Evolutionary conservation across 2,329 filamentous ascomycete genomes (phyloP), one percentile per base, ranked within the genome.

Genomic region (Periglandula ipomoeae): DNA sequence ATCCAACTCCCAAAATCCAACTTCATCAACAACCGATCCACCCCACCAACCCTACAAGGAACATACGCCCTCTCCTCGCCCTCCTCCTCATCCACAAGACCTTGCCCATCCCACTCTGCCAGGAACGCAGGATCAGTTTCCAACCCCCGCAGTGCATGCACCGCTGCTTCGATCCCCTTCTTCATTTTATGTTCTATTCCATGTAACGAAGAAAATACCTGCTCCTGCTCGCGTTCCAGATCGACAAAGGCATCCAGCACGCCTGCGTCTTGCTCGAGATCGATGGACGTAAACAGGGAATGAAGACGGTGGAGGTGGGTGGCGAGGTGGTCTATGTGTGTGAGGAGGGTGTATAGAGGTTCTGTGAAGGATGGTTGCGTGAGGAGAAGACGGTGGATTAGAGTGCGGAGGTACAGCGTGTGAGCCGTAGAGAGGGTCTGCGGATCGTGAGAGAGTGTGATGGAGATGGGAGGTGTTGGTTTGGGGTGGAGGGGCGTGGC

Each of bases 11-110:
- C 78, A 63, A 81, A 81, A 60, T 95, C 89, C 58, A 96, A 70
- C 71, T 95, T 95, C 88, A 95, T 95, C 61, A 96, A 66, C 61
- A 96, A 67, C 50, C 87, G 75, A 68, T 95, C 89, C 41, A 96
- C 81, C 1, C 89, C 87, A 0, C 87, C 87, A 3, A 88, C 79
- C 52, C 85, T 81, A 53, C 80, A 76, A 1, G 88, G 85, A 26
- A 83, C 74, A 62, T 87, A 95, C 53, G 56, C 60, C 47, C 58
- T 56, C 24, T 58, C 59, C 35, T 63, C 63, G 34, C 66, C 66
- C 0, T 70, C 73, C 35, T 70, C 69, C 27, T 76, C 72, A 34
- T 63, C 59, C 19, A 58, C 57, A 20, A 54, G 56, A 9, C 49
- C 58, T 17, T 61, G 62, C 27, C 63, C 64, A 51, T 73, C 71